Base-by-base conservation (phyloP, 1,139 yeast species). In the Blastobotrys buckinghamii region DNA sequence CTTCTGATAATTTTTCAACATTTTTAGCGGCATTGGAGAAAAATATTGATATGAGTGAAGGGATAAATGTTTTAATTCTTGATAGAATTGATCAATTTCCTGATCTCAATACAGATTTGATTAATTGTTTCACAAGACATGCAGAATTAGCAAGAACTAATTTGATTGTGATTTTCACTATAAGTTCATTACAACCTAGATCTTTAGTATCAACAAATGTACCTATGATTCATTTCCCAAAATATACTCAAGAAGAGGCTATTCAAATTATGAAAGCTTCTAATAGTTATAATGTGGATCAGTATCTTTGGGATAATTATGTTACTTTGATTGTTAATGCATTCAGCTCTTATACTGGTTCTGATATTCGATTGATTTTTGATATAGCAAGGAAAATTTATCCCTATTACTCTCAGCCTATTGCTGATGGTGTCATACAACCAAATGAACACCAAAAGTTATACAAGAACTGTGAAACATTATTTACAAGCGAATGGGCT, bases 51-150 rank as follows among this genome's bases (percentile, higher is more conserved):
- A 3, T 12, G 9, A 10, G 9, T 6, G n/a, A 29, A 29, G 5
- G 9, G 4, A 71, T 68, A n/a, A 83, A 79, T 55, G 72, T 79
- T 6, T 62, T 81, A 37, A 80, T 81, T 0, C 65, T 81, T n/a
- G 87, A 81, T 55, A 63, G 81, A 10, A 69, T 78, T 32, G 86
- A 81, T 58, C 74, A 73, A 51, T 70, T 81, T 39, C 72, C 74
- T 57, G 86, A 79, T 36, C 7, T 7, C 7, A 68, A 16, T 12
- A 8, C 39, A 4, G 77, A 72, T 9, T 53, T 81, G 9, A 69
- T 73, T 50, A 64, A 71, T n/a, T 71, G 77, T 10, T 75, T 81
- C 55, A 58, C 74, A 1, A 66, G 78, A 42, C 55, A 80, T 34
- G 69, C 70, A 29, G 86, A 81, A 55, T 54, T 67, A 16, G 48